Percentiles rank a stretch among this genome's conserved stretches.
Conservation (phyloP, 345 rosid genomes). For the Noccaea caerulescens region DNA sequence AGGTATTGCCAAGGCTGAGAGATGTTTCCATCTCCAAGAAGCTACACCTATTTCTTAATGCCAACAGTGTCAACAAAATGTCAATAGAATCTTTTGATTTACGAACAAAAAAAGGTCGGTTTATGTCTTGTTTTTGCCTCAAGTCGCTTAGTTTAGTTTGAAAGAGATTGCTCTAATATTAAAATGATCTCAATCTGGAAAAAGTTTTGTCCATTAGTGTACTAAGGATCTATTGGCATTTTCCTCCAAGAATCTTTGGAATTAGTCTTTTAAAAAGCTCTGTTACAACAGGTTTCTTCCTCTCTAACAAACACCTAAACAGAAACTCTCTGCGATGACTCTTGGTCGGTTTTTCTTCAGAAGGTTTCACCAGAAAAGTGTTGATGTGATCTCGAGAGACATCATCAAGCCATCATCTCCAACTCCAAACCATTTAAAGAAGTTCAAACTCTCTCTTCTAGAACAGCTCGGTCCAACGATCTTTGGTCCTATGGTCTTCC, state of each 20-base stretch:
- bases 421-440: constrained; percentile 46
- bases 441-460: constrained; percentile 43
- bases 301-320: constrained; percentile 13
- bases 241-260: constrained; percentile 36
- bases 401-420: constrained; percentile 52
- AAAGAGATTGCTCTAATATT: constrained; percentile 16
- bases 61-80: no score
- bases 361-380: constrained; percentile 36
- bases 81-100: no score
- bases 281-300: constrained; percentile 11
- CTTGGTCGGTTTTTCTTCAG: constrained; percentile 21
- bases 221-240: constrained; percentile 34
- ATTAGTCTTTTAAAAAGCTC: constrained; percentile 24
- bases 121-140: constrained; percentile 18
- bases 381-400: constrained; percentile 45
- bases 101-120: no score
- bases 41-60: no score
- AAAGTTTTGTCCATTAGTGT: constrained; percentile 29
- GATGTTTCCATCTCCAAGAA: no score
- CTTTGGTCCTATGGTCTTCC: constrained; percentile 44
- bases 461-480: constrained; percentile 52
- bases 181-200: constrained; percentile 5
- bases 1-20: no score
- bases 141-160: constrained; percentile 9
- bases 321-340: constrained; percentile 24